Evolutionary conservation across 106 monocot genomes (phyloP).

Genomic region (Acorus calamus): DNA sequence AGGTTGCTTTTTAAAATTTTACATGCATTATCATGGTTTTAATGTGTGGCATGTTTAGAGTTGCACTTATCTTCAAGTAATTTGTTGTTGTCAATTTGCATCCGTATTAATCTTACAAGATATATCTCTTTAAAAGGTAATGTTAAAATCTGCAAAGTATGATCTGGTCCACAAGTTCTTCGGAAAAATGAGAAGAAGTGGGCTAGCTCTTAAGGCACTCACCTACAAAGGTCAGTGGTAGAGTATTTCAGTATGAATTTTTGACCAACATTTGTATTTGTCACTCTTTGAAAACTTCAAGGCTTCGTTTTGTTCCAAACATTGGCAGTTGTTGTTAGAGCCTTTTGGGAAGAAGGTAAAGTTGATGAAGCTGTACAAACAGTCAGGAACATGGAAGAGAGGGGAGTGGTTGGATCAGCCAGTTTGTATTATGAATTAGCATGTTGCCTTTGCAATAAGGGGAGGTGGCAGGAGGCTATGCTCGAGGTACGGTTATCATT

Average conservation of each 20-base stretch:
- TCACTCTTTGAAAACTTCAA: no score
- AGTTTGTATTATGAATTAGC: constrained; percentile 93
- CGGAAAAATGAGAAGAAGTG: constrained; percentile 72
- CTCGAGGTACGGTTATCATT: constrained; percentile 44
- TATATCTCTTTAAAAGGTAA: constrained; percentile 70
- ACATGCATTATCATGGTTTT: neutral
- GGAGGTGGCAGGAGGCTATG: constrained; percentile 82
- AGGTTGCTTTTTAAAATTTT: no score
- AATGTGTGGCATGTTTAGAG: neutral
- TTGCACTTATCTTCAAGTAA: constrained; percentile 11
- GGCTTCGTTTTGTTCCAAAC: constrained; percentile 2
- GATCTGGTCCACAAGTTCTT: constrained; percentile 68
- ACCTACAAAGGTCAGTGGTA: constrained; percentile 69
- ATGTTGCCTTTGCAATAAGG: constrained; percentile 68
- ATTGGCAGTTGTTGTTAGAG: constrained; percentile 69
- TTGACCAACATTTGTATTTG: no score
- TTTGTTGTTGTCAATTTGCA: constrained; percentile 3
- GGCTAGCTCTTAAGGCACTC: constrained; percentile 59
- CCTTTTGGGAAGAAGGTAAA: constrained; percentile 79
- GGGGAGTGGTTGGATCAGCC: constrained; percentile 74
- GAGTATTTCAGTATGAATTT: no score
- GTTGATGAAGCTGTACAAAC: constrained; percentile 55
- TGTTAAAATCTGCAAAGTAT: constrained; percentile 86
- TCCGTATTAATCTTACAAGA: constrained; percentile 24
- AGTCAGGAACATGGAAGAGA: constrained; percentile 78